Percentiles rank a stretch among this genome's conserved stretches.
These are phyloP conservation scores for Trichosanthes cucumerina DNA, from an alignment of 306 rosid genomes.

Conservation along the genomic window DNA sequence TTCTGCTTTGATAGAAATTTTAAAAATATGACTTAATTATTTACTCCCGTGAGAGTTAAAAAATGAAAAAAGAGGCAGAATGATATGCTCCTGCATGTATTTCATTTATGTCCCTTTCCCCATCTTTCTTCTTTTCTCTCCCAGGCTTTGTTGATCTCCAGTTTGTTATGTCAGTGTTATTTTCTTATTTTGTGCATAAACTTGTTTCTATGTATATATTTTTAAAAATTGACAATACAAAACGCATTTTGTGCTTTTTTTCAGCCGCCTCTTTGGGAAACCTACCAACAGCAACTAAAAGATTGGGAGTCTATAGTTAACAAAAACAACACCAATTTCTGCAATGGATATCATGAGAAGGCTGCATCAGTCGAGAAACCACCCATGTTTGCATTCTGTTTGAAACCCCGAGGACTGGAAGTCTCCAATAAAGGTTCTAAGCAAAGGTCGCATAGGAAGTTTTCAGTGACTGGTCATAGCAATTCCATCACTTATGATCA, in stretches of 20 bases:
- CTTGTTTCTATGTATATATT: not conserved
- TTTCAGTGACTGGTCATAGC: constrained; percentile 52
- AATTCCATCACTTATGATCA: constrained; percentile 39
- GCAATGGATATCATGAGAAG: constrained; percentile 43
- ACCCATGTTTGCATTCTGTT: constrained; percentile 83
- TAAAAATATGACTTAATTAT: not conserved
- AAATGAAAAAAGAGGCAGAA: not conserved
- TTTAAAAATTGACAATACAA: not conserved
- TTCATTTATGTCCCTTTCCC: not conserved
- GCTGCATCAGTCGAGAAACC: constrained; percentile 65
- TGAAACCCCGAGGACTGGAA: constrained; percentile 91
- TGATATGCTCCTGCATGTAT: not conserved
- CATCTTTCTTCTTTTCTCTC: not conserved
- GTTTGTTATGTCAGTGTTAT: not conserved
- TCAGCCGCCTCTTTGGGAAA: constrained; percentile 87
- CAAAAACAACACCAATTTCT: constrained; percentile 27
- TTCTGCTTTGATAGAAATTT: not conserved
- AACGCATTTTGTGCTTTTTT: constrained; percentile 1
- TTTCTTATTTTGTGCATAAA: not conserved
- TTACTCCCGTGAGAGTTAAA: not conserved
- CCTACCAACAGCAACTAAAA: constrained; percentile 51
- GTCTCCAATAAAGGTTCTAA: constrained; percentile 65
- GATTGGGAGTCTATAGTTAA: constrained; percentile 70
- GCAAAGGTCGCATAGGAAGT: constrained; percentile 70
- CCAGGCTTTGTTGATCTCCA: not conserved